Percentiles rank a stretch among this genome's conserved stretches.
Evolutionary conservation across 73 alveolate genomes (phyloP).

Genomic region (Paramecium caudatum): DNA sequence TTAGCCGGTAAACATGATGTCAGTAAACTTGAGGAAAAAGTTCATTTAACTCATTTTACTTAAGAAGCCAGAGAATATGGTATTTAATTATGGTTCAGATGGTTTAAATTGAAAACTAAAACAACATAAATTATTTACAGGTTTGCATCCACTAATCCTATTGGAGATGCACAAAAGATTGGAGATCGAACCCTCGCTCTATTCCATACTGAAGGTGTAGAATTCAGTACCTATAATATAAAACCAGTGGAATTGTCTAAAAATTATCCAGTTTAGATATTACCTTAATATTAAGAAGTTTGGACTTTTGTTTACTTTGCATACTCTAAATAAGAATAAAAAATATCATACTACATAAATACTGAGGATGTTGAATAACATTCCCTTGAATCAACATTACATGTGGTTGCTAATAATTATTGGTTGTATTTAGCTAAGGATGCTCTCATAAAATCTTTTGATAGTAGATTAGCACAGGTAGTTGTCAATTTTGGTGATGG

Average conservation of each 20-base stretch:
- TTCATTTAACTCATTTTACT: neutral
- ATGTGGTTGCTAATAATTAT: conserved; percentile 32
- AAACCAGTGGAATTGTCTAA: neutral
- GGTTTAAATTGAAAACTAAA: neutral
- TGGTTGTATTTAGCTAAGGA: conserved; percentile 50
- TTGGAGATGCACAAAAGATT: conserved; percentile 23
- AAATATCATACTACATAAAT: neutral
- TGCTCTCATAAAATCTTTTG: neutral
- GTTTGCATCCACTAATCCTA: neutral
- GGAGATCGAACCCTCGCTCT: conserved; percentile 38
- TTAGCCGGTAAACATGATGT: conserved; percentile 61
- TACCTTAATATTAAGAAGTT: neutral
- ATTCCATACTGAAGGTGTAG: conserved; percentile 13
- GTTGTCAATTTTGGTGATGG: conserved; percentile 53
- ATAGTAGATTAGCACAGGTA: conserved; percentile 35
- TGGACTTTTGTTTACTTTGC: conserved; percentile 68
- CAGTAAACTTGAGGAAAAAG: neutral
- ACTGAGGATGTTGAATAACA: conserved; percentile 1
- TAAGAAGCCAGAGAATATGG: conserved; percentile 55
- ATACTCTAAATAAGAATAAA: neutral
- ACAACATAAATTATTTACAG: neutral
- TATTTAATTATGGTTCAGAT: conserved; percentile 58
- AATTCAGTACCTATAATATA: conserved; percentile 46
- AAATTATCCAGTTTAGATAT: neutral
- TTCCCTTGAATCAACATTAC: neutral